Percentiles rank a stretch among this genome's conserved stretches.
Conservation (phyloP, 441 rosid genomes). For the Populus hybrid region DNA sequence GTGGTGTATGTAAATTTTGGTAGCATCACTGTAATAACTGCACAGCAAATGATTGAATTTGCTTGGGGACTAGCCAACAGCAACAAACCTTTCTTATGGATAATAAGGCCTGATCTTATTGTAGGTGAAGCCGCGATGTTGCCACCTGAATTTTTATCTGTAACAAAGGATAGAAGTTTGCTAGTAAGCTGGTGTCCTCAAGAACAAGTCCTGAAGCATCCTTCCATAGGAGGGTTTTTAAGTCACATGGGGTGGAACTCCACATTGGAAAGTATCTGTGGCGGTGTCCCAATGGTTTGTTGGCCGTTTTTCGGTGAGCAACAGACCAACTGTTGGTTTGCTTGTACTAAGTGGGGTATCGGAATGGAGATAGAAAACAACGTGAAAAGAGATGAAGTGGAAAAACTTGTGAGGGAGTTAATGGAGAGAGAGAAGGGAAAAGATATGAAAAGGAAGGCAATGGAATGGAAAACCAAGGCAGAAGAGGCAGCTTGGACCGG, state of each 20-base stretch:
- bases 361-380: slow-evolving; percentile 12
- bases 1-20: too few relatives aligned
- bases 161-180: slow-evolving; percentile 10
- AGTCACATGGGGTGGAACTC: slow-evolving; percentile 25
- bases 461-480: slow-evolving; percentile 24
- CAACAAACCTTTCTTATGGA: too few relatives aligned
- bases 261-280: slow-evolving; percentile 12
- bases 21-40: too few relatives aligned
- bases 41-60: too few relatives aligned
- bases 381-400: slow-evolving; percentile 22
- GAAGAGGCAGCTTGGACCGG: slow-evolving; percentile 16
- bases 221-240: slow-evolving; percentile 20
- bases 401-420: slow-evolving; percentile 20
- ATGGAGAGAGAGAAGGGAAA: slow-evolving; percentile 24
- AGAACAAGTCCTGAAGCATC: slow-evolving; percentile 15
- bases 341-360: slow-evolving; percentile 13
- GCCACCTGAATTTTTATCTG: too few relatives aligned
- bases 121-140: too few relatives aligned
- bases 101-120: too few relatives aligned
- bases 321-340: slow-evolving; percentile 5
- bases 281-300: slow-evolving; percentile 16
- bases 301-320: slow-evolving; percentile 17
- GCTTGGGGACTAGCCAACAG: too few relatives aligned
- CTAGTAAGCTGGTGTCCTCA: slow-evolving; percentile 20
- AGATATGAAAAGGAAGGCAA: slow-evolving; percentile 25